These are phyloP conservation scores for Auriscalpium microsporum DNA, from an alignment of 768 basidiomycete genomes.

Conservation along the genomic window DNA sequence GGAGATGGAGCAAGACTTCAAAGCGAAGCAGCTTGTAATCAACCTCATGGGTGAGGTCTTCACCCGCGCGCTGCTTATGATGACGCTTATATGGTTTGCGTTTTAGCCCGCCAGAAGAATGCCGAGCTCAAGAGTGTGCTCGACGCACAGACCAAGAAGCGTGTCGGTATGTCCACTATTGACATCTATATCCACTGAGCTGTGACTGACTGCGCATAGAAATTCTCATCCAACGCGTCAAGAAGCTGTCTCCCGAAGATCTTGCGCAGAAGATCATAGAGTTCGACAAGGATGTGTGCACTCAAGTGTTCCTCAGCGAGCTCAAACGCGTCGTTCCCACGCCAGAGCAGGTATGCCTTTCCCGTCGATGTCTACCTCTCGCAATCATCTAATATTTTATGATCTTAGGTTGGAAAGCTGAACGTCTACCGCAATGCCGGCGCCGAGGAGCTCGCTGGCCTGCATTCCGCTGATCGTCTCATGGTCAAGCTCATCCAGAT, in stretches of 20 bases:
- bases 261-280: slow-evolving; percentile 77
- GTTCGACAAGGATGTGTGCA: slow-evolving; percentile 82
- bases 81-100: background rate
- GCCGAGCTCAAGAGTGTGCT: slow-evolving; percentile 89
- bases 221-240: slow-evolving; percentile 84
- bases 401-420: slow-evolving; percentile 68
- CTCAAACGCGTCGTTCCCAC: slow-evolving; percentile 82
- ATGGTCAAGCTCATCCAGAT: slow-evolving; percentile 98
- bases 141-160: slow-evolving; percentile 85
- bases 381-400: background rate
- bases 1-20: slow-evolving; percentile 98
- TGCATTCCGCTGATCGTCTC: slow-evolving; percentile 93
- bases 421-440: slow-evolving; percentile 85
- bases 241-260: slow-evolving; percentile 78
- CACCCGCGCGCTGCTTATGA: background rate
- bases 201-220: slow-evolving; percentile 37
- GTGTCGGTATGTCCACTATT: slow-evolving; percentile 60
- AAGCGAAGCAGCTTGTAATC: slow-evolving; percentile 89
- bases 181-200: background rate
- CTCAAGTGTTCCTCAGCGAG: slow-evolving; percentile 82
- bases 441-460: slow-evolving; percentile 71
- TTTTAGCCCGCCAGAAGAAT: slow-evolving; percentile 67
- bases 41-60: slow-evolving; percentile 64
- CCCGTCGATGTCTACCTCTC: background rate
- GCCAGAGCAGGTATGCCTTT: slow-evolving; percentile 66